Conservation (phyloP, 371 early-diverging fungal genomes). For the Fennellomyces sp. region DNA sequence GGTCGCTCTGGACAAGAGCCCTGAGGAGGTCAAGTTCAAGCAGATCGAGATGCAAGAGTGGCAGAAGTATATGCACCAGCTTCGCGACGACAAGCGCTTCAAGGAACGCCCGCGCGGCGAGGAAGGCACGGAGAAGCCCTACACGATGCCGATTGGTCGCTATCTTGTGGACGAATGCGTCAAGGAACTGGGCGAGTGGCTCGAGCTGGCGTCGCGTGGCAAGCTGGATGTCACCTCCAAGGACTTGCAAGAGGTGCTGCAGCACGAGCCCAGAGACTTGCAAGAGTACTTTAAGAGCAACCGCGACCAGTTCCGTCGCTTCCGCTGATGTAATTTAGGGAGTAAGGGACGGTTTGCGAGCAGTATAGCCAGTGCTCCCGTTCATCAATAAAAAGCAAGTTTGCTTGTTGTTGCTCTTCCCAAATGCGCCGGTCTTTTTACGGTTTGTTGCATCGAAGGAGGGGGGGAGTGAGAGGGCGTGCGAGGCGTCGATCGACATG, state of each 20-base stretch:
- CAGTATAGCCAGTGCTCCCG: not conserved
- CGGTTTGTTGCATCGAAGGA: not conserved
- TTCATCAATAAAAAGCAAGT: not conserved
- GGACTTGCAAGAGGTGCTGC: constrained; percentile 35
- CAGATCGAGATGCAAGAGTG: constrained; percentile 18
- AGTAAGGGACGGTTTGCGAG: not conserved
- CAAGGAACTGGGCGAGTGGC: constrained; percentile 28
- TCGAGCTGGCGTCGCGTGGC: constrained; percentile 25
- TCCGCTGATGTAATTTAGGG: constrained; percentile 15
- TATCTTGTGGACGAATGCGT: constrained; percentile 31
- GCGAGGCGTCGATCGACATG: not conserved
- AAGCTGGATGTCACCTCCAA: constrained; percentile 20
- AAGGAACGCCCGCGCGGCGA: constrained; percentile 13
- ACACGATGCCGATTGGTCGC: constrained; percentile 35
- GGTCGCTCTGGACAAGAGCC: constrained; percentile 21
- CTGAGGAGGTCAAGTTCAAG: constrained; percentile 20
- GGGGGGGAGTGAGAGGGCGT: not conserved
- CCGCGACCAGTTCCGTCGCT: constrained; percentile 38
- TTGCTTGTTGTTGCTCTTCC: not conserved
- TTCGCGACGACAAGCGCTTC: constrained; percentile 32
- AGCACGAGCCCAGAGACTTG: constrained; percentile 28
- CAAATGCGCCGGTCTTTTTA: too few species aligned
- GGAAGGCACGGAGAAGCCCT: constrained; percentile 8
- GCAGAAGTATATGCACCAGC: constrained; percentile 20
- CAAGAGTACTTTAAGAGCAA: constrained; percentile 38